Base-by-base conservation (phyloP, 768 basidiomycete species). In the Pulveroboletus ravenelii region DNA sequence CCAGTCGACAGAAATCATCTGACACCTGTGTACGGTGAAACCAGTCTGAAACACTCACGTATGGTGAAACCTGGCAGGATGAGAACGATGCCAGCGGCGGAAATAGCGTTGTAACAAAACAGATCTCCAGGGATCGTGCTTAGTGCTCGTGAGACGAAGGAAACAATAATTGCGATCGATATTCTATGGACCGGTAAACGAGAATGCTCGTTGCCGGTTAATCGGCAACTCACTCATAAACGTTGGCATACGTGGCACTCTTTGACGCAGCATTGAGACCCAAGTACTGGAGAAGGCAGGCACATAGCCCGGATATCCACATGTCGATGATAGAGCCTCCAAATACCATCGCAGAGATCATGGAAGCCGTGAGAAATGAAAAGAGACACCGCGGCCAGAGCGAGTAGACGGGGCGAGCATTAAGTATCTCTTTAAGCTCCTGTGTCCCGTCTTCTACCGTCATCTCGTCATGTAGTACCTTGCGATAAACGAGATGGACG, bases 221-320 rank as follows among this genome's bases (percentile, higher is more conserved):
- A 35, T 34, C 34, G 40, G 30, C 6, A 20, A 74, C 90, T 67
- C 65, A 93, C 93, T 95, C 93, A 62, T 93, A 95, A 50, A 94
- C 90, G 61, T 92, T 94, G n/a, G 91, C 90, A 68, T 93, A 94
- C 71, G 90, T 86, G 1, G 88, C 78, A 58, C 87, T 93, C 69
- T 88, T 91, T 57, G 84, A 79, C 4, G 92, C 91, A 9, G 88
- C 82, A 61, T 84, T 85, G 42, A 93, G 72, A 34, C 90, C 89
- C 39, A 93, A 74, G 65, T 86, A 90, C 60, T 89, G 87, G 44
- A 94, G 72, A 44, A 83, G 65, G 50, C 78, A 79, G 10, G 84
- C 84, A 47, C 82, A 87, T 1, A 73, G 64, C 12, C 87, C 88
- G 50, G 86, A 82, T 54, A 92, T 77, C 78, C 84, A 84, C 80